Evolutionary conservation across 768 basidiomycete species (phyloP), one percentile per base, ranked within the genome.

Genomic region (Tricholoma saponaceum): DNA sequence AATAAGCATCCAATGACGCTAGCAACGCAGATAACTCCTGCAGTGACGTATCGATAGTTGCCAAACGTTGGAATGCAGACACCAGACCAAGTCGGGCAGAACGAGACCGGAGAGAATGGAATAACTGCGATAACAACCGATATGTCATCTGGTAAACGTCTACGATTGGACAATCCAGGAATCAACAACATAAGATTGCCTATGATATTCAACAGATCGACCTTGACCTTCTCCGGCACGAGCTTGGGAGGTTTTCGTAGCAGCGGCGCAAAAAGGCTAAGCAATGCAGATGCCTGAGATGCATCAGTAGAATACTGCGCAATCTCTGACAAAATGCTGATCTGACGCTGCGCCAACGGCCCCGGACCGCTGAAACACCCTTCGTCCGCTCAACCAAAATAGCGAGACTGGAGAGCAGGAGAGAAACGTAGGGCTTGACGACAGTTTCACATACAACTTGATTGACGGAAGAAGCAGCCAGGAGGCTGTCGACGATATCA

Each of bases 191-290:
- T 79, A 51, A 90, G 78, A 55, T 79, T 83, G 58, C 74, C 79
- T 50, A 89, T 73, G 62, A 92, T 90, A 63, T 77, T 84, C 52
- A 98, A 76, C 55, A 98, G 70, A 66, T 95, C 84, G 37, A 83
- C 76, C 75, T 98, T 98, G 69, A 88, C 79, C 69, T 87, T 91
- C 73, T 99, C 97, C 0, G 90, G 81, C 0, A 97, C 83, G 3
- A 86, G 68, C 67, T 86, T 91, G 22, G 80, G 70, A 2, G 93
- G 86, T 62, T 86, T 88, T 50, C 88, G 86, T 13, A 98, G 77
- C 25, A 97, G 77, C 0, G 95, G 95, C 0, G 82, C 73, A 66
- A 98, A 87, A 3, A 98, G 77, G 0, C 74, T 66, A 20, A 94
- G 78, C 5, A 98, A 79, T 4, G 81, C 82, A 14, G 83, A 77